These are phyloP conservation scores for Leccinum angustisporum DNA, from an alignment of 1,284 basidiomycete species.

Conservation along the genomic window DNA sequence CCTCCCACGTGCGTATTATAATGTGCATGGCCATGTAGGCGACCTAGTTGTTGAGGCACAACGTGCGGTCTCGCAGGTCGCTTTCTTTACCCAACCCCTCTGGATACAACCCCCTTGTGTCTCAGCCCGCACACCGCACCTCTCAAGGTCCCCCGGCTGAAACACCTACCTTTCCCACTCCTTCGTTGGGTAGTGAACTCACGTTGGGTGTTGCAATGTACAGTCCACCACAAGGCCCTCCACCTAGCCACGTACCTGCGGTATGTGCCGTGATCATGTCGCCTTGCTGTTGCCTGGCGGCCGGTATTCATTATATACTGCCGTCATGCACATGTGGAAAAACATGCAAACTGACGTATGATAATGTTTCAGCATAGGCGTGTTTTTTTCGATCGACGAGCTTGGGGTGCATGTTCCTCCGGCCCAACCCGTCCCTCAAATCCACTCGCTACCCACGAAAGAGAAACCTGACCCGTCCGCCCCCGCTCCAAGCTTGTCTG, in stretches of 20 bases:
- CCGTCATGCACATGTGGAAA: constrained; percentile 9
- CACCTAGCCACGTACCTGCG: constrained; percentile 4
- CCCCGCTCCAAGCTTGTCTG: background rate
- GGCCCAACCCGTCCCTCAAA: constrained; percentile 15
- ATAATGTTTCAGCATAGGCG: constrained; percentile 19
- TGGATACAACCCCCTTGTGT: constrained; percentile 17
- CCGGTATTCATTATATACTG: constrained; percentile 12
- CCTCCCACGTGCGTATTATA: constrained; percentile 72
- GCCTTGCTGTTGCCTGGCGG: constrained; percentile 23
- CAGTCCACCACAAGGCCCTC: constrained; percentile 13
- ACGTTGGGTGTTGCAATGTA: constrained; percentile 22
- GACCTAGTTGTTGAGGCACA: constrained; percentile 64
- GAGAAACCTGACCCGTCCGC: constrained; percentile 14
- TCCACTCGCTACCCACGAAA: constrained; percentile 24
- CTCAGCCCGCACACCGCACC: constrained; percentile 5
- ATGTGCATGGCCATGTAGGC: constrained; percentile 61
- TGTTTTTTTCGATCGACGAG: constrained; percentile 25
- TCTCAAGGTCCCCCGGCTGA: constrained; percentile 10
- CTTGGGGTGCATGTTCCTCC: constrained; percentile 22
- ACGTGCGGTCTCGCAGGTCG: constrained; percentile 56
- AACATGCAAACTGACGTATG: constrained; percentile 15
- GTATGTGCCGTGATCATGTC: constrained; percentile 21
- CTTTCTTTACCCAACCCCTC: constrained; percentile 46
- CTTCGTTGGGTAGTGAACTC: constrained; percentile 34
- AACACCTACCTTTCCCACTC: constrained; percentile 25